Evolutionary conservation across 2,329 filamentous ascomycete species (phyloP).

Genomic region (Aureobasidium namibiae): DNA sequence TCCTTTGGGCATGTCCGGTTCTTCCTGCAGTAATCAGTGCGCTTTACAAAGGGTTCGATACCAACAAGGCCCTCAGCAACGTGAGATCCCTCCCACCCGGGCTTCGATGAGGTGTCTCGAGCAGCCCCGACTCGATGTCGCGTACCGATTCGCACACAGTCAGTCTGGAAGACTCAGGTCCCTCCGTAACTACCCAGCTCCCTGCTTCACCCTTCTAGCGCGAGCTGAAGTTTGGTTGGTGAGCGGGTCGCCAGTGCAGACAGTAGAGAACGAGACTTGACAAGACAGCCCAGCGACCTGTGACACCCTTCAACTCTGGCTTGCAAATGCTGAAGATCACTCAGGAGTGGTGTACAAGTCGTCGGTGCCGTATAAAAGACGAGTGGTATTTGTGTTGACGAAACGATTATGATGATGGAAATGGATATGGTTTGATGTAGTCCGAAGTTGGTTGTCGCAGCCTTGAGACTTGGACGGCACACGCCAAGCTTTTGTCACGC

Average conservation of each 20-base stretch:
- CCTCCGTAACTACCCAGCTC: background rate
- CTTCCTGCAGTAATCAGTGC: background rate
- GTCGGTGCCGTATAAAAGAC: background rate
- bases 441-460: background rate
- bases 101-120: conserved; percentile 1
- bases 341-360: background rate
- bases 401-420: background rate
- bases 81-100: conserved; percentile 9
- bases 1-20: background rate
- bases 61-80: background rate
- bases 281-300: background rate
- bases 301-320: conserved; percentile 1
- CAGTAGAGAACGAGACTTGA: background rate
- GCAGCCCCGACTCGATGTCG: conserved; percentile 9
- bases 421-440: background rate
- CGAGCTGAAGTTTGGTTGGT: background rate
- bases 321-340: conserved; percentile 1
- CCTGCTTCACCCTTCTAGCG: conserved; percentile 2
- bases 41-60: background rate
- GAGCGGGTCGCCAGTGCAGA: background rate
- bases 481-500: conserved; percentile 2
- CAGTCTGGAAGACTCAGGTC: background rate
- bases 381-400: background rate
- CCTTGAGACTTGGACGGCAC: background rate
- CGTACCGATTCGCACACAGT: background rate